Evolutionary conservation across 2,329 filamentous ascomycete species (phyloP), one percentile per base, ranked within the genome.

Genomic region (Pseudocercospora ulei): DNA sequence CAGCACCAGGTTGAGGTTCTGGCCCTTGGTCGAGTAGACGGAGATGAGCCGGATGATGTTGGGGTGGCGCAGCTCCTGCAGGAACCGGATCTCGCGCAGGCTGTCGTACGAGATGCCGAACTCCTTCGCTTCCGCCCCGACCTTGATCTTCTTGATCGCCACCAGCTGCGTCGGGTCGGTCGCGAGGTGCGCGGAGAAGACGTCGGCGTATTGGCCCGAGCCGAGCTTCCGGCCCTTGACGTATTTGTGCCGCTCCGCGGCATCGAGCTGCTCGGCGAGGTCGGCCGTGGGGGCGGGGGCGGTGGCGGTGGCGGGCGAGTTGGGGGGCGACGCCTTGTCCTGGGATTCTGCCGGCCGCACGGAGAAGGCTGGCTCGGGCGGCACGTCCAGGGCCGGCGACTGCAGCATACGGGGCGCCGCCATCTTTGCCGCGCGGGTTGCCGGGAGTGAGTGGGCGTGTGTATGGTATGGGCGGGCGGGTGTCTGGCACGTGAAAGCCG

Each of bases 161-260:
- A 98, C 83, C 38, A 82, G 74, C 26, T 76, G 73, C 20, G 71
- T 71, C 4, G 85, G 80, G 53, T 90, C 77, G 43, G 65, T 60
- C 47, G 78, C 75, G 29, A 90, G 72, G 62, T 88, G 82, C 36
- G 87, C 90, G 37, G 87, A 76, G 68, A 86, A 95, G 56, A 98
- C 90, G 56, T 92, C 80, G 59, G 90, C 90, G 62, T 98, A 98
- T 48, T 90, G 96, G 67, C 90, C 90, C 64, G 93, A 85, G 61
- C 90, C 90, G 44, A 98, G 76, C 59, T 90, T 90, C 61, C 82
- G 86, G 56, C 84, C 84, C 68, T 92, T 93, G 50, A 90, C 75
- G 61, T 94, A 98, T 69, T 90, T 93, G 51, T 75, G 73, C 62
- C 86, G 85, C 56, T 67, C 62, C 22, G 64, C 55, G 5, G 63